Evolutionary conservation across 805 yeast genomes (phyloP), one percentile per base, ranked within the genome.

Genomic region (Wickerhamiella bombiphila): DNA sequence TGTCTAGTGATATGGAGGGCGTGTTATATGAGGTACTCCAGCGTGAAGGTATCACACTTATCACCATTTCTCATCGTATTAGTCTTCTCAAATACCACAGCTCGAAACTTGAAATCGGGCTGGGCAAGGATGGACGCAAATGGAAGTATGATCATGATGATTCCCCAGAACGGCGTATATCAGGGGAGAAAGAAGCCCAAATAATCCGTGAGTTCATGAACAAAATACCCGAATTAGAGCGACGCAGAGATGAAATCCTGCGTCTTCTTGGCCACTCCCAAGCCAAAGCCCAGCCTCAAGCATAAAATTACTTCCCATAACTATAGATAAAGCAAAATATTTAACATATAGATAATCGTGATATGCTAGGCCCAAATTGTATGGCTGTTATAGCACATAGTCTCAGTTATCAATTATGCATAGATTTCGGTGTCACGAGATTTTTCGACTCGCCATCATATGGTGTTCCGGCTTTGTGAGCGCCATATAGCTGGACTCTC

Each of bases 1-100:
- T 85, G 9, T 73, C 83, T 37, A 77, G 77, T 33, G 96, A 85
- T 57, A 81, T 80, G 57, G 96, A 85, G 56, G 95, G 86, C 45
- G 72, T 75, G 41, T 63, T 85, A 37, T 85, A 83, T 58, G 93
- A 81, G 52, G 56, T 76, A 45, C 65, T 85, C 57, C 79, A 74
- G 50, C 64, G 61, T 39, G 74, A 75, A 50, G 69, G 72, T 32
- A 78, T 82, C 55, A 79, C 93, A 1, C 72, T 80, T 45, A 72
- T 85, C 39, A 82, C 94, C 1, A 70, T 85, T 42, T 71, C 82
- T 20, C 94, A 85, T 55, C 69, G 95, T 34, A 88, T 93, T 22
- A 66, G 81, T 31, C 64, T 85, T 54, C 71, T 81, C 60, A 81
- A 81, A 57, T 85, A 83, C 55, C 96, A 85, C 56, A 85, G 78